These are phyloP conservation scores for Neoboletus subvelutipes DNA, from an alignment of 768 basidiomycete genomes.

Conservation along the genomic window DNA sequence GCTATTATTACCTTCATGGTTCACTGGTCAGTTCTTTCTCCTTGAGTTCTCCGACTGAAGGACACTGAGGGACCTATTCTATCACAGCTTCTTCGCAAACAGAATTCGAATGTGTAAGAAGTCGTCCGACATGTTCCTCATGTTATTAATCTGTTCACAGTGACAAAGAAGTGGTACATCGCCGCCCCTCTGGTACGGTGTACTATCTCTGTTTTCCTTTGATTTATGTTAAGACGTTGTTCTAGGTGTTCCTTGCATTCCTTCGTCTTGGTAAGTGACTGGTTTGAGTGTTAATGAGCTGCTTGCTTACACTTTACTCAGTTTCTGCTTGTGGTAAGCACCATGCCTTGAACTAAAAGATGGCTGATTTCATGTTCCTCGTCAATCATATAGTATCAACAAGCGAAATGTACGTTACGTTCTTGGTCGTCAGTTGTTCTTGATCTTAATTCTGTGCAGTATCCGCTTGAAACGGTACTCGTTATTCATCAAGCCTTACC, in stretches of 20 bases:
- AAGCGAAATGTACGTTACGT: slow-evolving; percentile 29
- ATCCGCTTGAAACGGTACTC: slow-evolving; percentile 31
- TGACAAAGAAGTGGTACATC: slow-evolving; percentile 34
- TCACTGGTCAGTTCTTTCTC: slow-evolving; percentile 26
- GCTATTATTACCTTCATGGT: slow-evolving; percentile 34
- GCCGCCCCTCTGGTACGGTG: slow-evolving; percentile 31
- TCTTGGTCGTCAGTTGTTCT: fast-evolving
- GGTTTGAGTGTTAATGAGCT: background rate
- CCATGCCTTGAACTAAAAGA: background rate
- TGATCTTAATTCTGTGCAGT: slow-evolving; percentile 5
- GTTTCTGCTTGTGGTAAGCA: slow-evolving; percentile 33
- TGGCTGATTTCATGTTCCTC: background rate
- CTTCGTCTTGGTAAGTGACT: slow-evolving; percentile 32
- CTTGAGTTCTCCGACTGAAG: background rate
- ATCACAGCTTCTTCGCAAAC: slow-evolving; percentile 32
- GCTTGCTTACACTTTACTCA: slow-evolving; percentile 12
- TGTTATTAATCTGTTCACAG: slow-evolving; percentile 15
- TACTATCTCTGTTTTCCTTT: background rate
- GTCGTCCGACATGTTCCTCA: background rate
- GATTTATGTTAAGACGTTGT: background rate
- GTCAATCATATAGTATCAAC: slow-evolving; percentile 27
- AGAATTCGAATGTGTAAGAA: slow-evolving; percentile 34
- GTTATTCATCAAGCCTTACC: slow-evolving; percentile 32
- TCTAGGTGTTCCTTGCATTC: slow-evolving; percentile 32
- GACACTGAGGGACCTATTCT: background rate